These are phyloP conservation scores for Chloris gayana DNA, from an alignment of 176 grass and related monocot genomes.

Conservation along the genomic window DNA sequence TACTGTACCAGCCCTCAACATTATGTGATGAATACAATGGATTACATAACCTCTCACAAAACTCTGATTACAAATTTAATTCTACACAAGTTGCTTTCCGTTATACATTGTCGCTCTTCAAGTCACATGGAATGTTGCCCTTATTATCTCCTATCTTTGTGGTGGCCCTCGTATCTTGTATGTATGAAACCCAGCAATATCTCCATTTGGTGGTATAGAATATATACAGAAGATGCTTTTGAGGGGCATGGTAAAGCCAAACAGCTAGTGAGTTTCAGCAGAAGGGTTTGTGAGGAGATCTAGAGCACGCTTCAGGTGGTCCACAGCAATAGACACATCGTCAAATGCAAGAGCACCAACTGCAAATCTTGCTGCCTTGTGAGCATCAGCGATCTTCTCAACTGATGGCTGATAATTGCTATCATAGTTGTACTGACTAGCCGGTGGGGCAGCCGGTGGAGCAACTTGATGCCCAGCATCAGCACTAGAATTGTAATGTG, in stretches of 20 bases:
- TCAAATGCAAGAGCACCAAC: constrained; percentile 96
- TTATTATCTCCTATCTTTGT: constrained; percentile 23
- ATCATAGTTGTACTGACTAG: constrained; percentile 74
- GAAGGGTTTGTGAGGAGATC: constrained; percentile 91
- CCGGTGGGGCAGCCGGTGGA: constrained; percentile 35
- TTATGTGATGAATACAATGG: constrained; percentile 9
- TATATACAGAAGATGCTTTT: constrained; percentile 51
- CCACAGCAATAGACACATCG: constrained; percentile 80
- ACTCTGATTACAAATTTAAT: constrained; percentile 17
- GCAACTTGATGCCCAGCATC: constrained; percentile 38
- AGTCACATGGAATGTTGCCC: neutral
- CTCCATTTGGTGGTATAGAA: constrained; percentile 35
- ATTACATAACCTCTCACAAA: constrained; percentile 27
- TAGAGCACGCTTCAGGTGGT: constrained; percentile 73
- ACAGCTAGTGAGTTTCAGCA: constrained; percentile 64
- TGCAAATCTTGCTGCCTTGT: constrained; percentile 93
- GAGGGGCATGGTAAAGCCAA: neutral
- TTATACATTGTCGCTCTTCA: neutral
- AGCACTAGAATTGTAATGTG: constrained; percentile 38
- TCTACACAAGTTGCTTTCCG: neutral
- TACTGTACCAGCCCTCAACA: neutral
- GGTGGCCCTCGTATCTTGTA: constrained; percentile 18
- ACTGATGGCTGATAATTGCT: constrained; percentile 82
- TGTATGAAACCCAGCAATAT: constrained; percentile 19
- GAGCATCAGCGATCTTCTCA: constrained; percentile 88